Conservation (phyloP, 2,329 filamentous ascomycete species). For the Aspergillus luchuensis region DNA sequence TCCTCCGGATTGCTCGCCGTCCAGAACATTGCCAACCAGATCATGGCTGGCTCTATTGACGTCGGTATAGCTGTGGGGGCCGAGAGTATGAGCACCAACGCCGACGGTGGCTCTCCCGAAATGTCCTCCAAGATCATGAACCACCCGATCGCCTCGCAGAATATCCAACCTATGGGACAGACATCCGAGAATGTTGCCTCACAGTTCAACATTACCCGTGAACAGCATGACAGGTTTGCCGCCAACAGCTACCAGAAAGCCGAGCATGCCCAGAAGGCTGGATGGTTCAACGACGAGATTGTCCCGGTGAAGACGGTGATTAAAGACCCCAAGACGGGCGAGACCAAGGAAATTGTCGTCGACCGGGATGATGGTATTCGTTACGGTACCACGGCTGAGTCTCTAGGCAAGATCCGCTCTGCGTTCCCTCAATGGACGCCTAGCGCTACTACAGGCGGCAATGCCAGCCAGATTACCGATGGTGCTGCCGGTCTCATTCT, state of each 20-base stretch:
- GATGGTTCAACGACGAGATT: slow-evolving; percentile 86
- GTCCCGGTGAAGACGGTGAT: slow-evolving; percentile 77
- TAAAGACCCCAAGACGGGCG: slow-evolving; percentile 84
- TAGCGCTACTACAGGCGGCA: slow-evolving; percentile 87
- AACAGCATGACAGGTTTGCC: slow-evolving; percentile 79
- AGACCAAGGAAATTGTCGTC: slow-evolving; percentile 76
- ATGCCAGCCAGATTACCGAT: slow-evolving; percentile 89
- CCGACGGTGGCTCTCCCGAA: slow-evolving; percentile 77
- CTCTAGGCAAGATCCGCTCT: slow-evolving; percentile 77
- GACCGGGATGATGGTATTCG: slow-evolving; percentile 81
- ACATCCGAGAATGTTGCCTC: slow-evolving; percentile 91
- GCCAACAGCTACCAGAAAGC: slow-evolving; percentile 86
- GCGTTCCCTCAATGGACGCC: slow-evolving; percentile 76
- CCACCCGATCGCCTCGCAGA: slow-evolving; percentile 78
- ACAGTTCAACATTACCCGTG: slow-evolving; percentile 69
- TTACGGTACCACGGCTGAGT: slow-evolving; percentile 78
- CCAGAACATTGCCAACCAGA: slow-evolving; percentile 90
- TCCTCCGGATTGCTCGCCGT: slow-evolving; percentile 85
- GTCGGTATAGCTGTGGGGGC: slow-evolving; percentile 87
- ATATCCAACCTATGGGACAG: slow-evolving; percentile 90
- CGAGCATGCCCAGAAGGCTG: slow-evolving; percentile 73
- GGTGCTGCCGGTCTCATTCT: slow-evolving; percentile 87
- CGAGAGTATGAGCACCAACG: slow-evolving; percentile 88
- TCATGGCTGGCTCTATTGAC: slow-evolving; percentile 85
- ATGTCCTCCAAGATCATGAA: slow-evolving; percentile 79